These are phyloP conservation scores for Otatea glauca DNA, from an alignment of 176 grass and related monocot species.

Conservation along the genomic window DNA sequence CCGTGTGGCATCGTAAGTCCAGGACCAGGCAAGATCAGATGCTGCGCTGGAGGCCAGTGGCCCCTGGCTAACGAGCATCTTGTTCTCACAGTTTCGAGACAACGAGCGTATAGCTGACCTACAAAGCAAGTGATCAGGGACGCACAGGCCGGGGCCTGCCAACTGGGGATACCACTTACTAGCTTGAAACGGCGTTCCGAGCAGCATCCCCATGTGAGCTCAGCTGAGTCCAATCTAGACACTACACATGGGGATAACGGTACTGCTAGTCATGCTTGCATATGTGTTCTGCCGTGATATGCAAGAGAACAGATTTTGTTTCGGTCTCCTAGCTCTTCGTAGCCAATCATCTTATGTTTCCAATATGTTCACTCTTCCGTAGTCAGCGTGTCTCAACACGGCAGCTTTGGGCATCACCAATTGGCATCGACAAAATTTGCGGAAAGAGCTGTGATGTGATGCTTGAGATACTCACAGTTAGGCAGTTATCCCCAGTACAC, in stretches of 20 bases:
- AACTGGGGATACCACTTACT: not conserved
- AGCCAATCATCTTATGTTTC: not conserved
- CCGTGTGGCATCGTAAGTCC: not conserved
- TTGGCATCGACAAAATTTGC: constrained; percentile 8
- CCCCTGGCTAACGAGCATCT: constrained; percentile 12
- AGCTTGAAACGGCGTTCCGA: not conserved
- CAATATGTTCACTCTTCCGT: not conserved
- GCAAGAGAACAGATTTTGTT: not conserved
- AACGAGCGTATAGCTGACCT: too few relatives aligned
- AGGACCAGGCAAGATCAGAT: constrained; percentile 32
- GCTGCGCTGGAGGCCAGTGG: not conserved
- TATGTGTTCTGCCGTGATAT: not conserved
- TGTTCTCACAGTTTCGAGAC: not conserved
- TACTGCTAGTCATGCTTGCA: not conserved
- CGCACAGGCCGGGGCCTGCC: not conserved
- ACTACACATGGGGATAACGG: not conserved
- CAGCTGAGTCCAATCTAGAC: not conserved
- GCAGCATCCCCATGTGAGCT: constrained; percentile 33
- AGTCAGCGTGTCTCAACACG: not conserved
- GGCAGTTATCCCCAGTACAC: not conserved
- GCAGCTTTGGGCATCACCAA: constrained; percentile 29
- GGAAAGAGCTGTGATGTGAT: not conserved
- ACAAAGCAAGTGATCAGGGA: not conserved
- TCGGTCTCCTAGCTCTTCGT: not conserved
- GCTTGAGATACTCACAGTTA: not conserved